Evolutionary conservation across 225 moss, liverwort and hornwort genomes (phyloP).

Genomic region (Straminergon stramineum): DNA sequence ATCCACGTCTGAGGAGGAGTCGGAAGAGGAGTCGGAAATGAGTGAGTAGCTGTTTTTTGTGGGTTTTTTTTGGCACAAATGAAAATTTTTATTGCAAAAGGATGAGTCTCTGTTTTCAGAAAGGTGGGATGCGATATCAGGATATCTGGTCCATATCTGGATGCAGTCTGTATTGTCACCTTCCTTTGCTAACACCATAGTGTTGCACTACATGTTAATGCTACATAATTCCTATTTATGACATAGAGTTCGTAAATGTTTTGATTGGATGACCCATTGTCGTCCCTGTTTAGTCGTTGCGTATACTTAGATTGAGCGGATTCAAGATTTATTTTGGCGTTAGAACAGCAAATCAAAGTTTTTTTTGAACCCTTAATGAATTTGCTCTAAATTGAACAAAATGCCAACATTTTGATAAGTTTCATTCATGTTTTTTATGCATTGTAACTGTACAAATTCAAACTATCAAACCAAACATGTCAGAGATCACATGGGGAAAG

Average conservation of each 20-base stretch:
- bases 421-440: neutral
- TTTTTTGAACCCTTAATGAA: neutral
- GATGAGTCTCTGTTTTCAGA: neutral
- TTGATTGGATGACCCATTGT: neutral
- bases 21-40: slow-evolving; percentile 6
- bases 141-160: neutral
- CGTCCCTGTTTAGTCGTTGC: neutral
- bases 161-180: neutral
- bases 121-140: neutral
- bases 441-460: neutral
- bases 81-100: neutral
- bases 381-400: neutral
- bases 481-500: neutral
- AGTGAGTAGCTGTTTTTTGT: slow-evolving; percentile 1
- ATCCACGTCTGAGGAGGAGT: slow-evolving; percentile 13
- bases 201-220: neutral
- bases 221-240: neutral
- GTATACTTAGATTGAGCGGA: neutral
- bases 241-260: neutral
- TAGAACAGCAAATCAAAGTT: neutral
- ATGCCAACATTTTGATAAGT: neutral
- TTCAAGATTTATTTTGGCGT: neutral
- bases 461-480: neutral
- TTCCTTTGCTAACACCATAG: neutral
- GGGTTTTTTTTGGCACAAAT: too few species aligned